phyloP scores from a whole-genome alignment of 257 asterid genomes.

The Capsicum rhomboideum region DNA sequence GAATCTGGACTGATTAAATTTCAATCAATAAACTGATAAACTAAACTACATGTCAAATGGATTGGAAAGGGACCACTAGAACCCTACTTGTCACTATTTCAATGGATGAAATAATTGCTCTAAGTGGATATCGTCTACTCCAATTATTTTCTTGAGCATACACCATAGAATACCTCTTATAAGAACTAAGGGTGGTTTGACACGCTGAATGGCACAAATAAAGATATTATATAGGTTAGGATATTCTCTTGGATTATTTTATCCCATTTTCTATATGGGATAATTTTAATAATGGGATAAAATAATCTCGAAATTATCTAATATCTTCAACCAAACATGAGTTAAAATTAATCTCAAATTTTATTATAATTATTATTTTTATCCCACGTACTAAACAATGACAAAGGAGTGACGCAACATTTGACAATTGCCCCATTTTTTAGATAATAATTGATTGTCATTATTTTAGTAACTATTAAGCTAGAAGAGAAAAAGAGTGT shows the following conservation, averaged over 20 bases:
- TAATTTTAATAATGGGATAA: no score
- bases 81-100: background rate
- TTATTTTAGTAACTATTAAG: background rate
- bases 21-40: background rate
- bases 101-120: background rate
- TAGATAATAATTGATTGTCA: background rate
- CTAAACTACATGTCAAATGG: background rate
- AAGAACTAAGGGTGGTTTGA: no score
- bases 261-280: no score
- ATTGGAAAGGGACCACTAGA: background rate
- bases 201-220: no score
- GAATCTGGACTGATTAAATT: background rate
- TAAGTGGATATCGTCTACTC: background rate
- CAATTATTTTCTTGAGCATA: background rate
- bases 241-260: no score
- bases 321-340: no score
- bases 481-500: background rate
- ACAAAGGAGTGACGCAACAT: background rate
- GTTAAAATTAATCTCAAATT: no score
- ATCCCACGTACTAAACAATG: background rate
- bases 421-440: background rate
- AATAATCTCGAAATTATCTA: no score
- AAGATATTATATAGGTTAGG: no score
- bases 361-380: no score
- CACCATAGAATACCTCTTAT: background rate